phyloP scores from a whole-genome alignment of 305 asterid genomes.

The Solanum hybrid region DNA sequence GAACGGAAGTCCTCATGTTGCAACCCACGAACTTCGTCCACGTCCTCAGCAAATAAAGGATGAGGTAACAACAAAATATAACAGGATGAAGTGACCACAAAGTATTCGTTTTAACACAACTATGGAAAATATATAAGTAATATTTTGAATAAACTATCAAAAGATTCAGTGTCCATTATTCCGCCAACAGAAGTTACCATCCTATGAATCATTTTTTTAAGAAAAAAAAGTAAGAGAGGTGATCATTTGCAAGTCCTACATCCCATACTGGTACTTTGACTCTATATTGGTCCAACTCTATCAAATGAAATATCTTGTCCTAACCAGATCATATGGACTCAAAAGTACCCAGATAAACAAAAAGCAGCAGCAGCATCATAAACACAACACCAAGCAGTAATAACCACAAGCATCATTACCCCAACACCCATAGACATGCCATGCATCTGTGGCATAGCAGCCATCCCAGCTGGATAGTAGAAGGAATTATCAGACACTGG shows the following conservation, averaged over 20 bases:
- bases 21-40: neutral
- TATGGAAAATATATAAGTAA: neutral
- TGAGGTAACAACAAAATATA: neutral
- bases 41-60: neutral
- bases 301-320: neutral
- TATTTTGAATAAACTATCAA: neutral
- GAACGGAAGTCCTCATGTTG: neutral
- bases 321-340: neutral
- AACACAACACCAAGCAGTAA: neutral
- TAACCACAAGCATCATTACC: slow-evolving; percentile 30
- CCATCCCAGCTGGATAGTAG: slow-evolving; percentile 69
- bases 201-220: neutral
- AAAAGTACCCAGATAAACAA: neutral
- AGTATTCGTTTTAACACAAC: neutral
- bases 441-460: slow-evolving; percentile 62
- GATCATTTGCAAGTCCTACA: neutral
- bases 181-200: neutral
- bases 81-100: neutral
- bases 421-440: slow-evolving; percentile 81
- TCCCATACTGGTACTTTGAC: neutral
- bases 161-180: neutral
- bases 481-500: slow-evolving; percentile 68
- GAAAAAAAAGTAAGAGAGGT: neutral
- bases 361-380: neutral
- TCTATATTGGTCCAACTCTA: neutral